Base-by-base conservation (phyloP, 345 rosid genomes). In the Jatropha curcas region DNA sequence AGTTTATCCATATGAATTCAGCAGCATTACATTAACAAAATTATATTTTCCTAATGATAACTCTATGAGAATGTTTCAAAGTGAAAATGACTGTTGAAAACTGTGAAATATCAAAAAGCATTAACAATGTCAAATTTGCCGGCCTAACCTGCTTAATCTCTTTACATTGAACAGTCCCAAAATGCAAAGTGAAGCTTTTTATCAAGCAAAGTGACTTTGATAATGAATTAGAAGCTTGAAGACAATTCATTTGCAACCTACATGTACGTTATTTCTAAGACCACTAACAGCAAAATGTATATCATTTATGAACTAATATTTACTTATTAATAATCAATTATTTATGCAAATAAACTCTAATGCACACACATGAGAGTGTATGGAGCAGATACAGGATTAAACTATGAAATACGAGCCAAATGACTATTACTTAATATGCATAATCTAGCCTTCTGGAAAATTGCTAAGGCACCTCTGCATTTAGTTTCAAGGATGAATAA, bases 401-500 rank as follows among this genome's bases (percentile, higher is more conserved):
- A 34, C 13, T 7, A 3, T 31, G 9, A 33, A 22, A 35, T 13
- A 22, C 4, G 45, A 35, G 11, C 33, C 62, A 68, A 37, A 68
- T 39, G 6, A 37, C 34, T 5, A 39, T 24, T n/a, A n/a, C n/a
- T 22, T 35, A 22, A 30, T 31, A 34, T 20, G 45, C 30, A 64
- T 25, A 60, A 52, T 64, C 22, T 35, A 64, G 45, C 4, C 60
- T 52, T 78, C 60, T 64, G 25, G 30, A 61, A 52, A 56, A 57
- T 63, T 22, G 25, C 7, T 25, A 31, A 61, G 61, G 61, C 39
- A 55, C 45, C 70, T 16, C 37, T 4, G 17, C 19, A 34, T 59
- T 68, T 25, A 22, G 60, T 53, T 72, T 45, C 69, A 67, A 51
- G 30, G 55, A 55, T n/a, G 73, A 28, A 75, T 30, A 13, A 61